Evolutionary conservation across 257 asterid genomes (phyloP).

Genomic region (Petunia secreta): DNA sequence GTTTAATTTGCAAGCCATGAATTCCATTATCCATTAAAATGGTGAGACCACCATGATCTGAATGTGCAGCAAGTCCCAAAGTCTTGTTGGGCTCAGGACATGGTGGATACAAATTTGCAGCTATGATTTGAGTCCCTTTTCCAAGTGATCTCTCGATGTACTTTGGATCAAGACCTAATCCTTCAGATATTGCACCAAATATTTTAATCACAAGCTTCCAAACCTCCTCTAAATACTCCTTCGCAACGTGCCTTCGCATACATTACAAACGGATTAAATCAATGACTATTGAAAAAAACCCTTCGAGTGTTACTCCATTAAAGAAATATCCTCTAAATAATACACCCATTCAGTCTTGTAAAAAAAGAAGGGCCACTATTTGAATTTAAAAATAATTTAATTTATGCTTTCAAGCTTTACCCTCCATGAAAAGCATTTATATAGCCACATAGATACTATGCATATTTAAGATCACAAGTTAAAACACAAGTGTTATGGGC

Average conservation of each 20-base stretch:
- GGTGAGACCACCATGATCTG: slow-evolving; percentile 66
- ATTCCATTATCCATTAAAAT: slow-evolving; percentile 60
- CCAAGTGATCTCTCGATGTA: slow-evolving; percentile 49
- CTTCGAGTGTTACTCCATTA: too few species aligned
- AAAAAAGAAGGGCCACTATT: too few species aligned
- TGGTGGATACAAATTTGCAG: slow-evolving; percentile 58
- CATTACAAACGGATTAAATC: not conserved
- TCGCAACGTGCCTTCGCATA: slow-evolving; percentile 40
- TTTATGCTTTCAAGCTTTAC: too few species aligned
- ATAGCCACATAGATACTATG: too few species aligned
- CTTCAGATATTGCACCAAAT: slow-evolving; percentile 42
- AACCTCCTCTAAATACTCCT: slow-evolving; percentile 49
- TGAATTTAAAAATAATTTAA: too few species aligned
- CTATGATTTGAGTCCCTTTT: slow-evolving; percentile 51
- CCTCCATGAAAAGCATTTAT: too few species aligned
- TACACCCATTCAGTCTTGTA: too few species aligned
- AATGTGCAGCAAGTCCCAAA: slow-evolving; percentile 59
- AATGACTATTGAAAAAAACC: not conserved
- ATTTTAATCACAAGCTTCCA: slow-evolving; percentile 41
- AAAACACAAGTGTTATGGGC: too few species aligned
- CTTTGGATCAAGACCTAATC: slow-evolving; percentile 49
- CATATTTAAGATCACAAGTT: too few species aligned
- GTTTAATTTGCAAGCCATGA: slow-evolving; percentile 60
- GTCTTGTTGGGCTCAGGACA: slow-evolving; percentile 71
- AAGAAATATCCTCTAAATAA: too few species aligned